Evolutionary conservation across 2,329 filamentous ascomycete genomes (phyloP), one percentile per base, ranked within the genome.

Genomic region (Claviceps sp.): DNA sequence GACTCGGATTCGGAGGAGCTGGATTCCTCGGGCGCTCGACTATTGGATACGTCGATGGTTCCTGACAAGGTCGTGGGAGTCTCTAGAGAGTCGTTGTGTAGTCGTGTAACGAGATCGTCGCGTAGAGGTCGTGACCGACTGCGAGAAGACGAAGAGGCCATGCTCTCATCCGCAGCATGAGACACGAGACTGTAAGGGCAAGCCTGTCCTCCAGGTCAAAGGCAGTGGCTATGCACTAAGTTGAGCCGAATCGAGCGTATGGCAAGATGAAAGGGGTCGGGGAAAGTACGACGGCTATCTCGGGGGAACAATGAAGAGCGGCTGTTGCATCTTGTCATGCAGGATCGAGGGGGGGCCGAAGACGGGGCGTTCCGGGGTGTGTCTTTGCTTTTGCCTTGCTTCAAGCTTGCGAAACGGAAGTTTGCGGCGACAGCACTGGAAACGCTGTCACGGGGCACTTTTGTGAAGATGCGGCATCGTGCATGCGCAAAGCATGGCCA

Each of bases 1-100:
- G 67, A 59, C 52, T 71, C 67, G 53, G 69, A 70, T 54, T 73
- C 72, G 54, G 68, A 71, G 41, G 73, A 75, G 62, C 68, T 73
- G 42, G 70, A 70, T 54, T 71, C 70, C 57, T 60, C 60, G 13
- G 65, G 57, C 40, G 52, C 58, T 54, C 61, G 58, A 48, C 59
- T 59, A 57, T 60, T 62, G 51, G 63, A 58, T 24, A 62, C 53
- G 34, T 63, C 61, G 50, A 64, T 56, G 18, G 54, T 58, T 54
- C 59, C 59, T 20, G 56, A 55, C 26, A 66, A 54, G 4, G 61
- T 58, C 20, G 63, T 61, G 9, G 65, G 61, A 34, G 63, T 67
- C 46, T 65, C 60, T 18, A 67, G 60, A 47, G 65, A 63, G 38
- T 65, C 63, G 52, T 60, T 61, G 57, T 70, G 68, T 52, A 70